Percentiles rank a stretch among this genome's conserved stretches.
Evolutionary conservation across 148 eudicot genomes (phyloP).

Genomic region (Arctostaphylos glauca): DNA sequence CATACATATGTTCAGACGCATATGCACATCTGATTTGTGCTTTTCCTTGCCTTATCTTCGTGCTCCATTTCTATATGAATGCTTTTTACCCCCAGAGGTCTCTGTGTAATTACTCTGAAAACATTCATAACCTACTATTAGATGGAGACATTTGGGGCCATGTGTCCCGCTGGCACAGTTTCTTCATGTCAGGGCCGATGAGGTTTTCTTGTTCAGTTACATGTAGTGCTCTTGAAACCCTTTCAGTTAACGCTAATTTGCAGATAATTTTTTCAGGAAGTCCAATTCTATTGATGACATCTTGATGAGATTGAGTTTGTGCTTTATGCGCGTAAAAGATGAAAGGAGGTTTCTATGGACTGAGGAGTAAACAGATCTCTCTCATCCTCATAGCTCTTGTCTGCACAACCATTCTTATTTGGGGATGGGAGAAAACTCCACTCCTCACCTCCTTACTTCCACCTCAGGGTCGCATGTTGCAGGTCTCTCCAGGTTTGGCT

Average conservation of each 20-base stretch:
- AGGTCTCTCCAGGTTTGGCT: conserved; percentile 49
- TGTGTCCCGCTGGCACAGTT: neutral
- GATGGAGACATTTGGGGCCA: neutral
- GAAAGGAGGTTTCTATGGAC: conserved; percentile 42
- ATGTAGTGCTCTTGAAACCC: neutral
- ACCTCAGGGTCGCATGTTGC: conserved; percentile 33
- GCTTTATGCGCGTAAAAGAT: conserved; percentile 24
- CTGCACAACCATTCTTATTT: conserved; percentile 46
- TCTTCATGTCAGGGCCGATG: neutral
- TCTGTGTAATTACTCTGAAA: neutral
- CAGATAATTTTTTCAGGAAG: neutral
- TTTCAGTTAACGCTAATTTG: neutral
- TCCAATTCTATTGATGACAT: neutral
- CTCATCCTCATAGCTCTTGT: conserved; percentile 39
- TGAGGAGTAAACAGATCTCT: conserved; percentile 42
- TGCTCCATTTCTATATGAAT: neutral
- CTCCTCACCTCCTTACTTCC: conserved; percentile 45
- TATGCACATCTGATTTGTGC: no score
- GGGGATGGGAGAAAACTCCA: conserved; percentile 62
- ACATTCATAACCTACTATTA: neutral
- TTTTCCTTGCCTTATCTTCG: no score
- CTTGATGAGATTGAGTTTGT: neutral
- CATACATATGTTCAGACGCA: no score
- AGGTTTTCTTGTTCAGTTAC: neutral
- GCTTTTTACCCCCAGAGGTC: no score